Percentiles rank a stretch among this genome's conserved stretches.
These are phyloP conservation scores for Tanacetum coccineum DNA, from an alignment of 129 eudicot genomes.

Conservation along the genomic window DNA sequence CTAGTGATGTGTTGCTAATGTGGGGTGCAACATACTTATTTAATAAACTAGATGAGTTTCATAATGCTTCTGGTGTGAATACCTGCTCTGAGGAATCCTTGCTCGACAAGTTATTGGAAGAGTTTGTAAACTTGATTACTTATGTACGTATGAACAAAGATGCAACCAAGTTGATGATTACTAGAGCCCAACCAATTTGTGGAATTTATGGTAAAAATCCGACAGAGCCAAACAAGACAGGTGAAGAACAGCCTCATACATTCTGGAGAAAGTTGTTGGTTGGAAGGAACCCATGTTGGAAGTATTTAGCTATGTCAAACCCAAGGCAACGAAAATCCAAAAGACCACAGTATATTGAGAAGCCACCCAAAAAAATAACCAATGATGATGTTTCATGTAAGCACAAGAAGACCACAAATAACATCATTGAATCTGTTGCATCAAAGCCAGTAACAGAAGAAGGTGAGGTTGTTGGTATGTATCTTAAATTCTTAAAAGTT, in stretches of 20 bases:
- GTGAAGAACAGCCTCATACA: constrained; percentile 46
- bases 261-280: constrained; percentile 79
- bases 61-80: constrained; percentile 25
- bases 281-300: constrained; percentile 66
- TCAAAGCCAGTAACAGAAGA: constrained; percentile 26
- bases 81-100: constrained; percentile 29
- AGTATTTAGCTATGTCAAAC: constrained; percentile 36
- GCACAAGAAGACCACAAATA: constrained; percentile 54
- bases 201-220: constrained; percentile 40
- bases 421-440: constrained; percentile 33
- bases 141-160: constrained; percentile 14
- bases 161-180: constrained; percentile 26
- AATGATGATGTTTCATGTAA: constrained; percentile 50
- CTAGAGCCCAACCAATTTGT: constrained; percentile 40
- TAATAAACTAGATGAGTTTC: constrained; percentile 57
- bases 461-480: constrained; percentile 18
- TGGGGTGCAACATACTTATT: constrained; percentile 77
- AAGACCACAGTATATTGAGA: constrained; percentile 44
- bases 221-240: constrained; percentile 47
- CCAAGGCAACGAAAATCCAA: constrained; percentile 74
- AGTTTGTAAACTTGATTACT: constrained; percentile 44
- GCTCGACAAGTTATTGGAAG: constrained; percentile 38
- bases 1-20: constrained; percentile 48
- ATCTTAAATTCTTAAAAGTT: background rate
- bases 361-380: constrained; percentile 31